Evolutionary conservation across 768 basidiomycete species (phyloP).

Genomic region (Mycena sanguinolenta): DNA sequence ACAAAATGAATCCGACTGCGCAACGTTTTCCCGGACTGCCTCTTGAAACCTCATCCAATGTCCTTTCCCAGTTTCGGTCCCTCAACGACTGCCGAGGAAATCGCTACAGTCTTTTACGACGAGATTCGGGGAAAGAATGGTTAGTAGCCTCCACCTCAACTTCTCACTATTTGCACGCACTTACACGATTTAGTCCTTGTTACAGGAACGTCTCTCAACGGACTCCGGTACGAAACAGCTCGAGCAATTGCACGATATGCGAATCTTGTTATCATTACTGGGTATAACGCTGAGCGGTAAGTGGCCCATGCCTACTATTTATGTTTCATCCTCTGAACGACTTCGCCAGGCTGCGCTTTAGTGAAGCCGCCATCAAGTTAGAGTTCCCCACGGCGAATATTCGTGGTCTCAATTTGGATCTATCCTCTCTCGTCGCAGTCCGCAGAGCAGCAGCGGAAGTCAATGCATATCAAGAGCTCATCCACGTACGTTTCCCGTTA

Average conservation of each 20-base stretch:
- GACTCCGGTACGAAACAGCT: conserved; percentile 25
- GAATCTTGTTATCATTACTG: conserved; percentile 24
- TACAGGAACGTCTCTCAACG: conserved; percentile 25
- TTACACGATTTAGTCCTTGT: conserved; percentile 2
- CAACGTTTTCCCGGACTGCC: too few species aligned
- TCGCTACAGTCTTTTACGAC: not conserved
- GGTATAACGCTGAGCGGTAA: conserved; percentile 23
- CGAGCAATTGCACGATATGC: conserved; percentile 17
- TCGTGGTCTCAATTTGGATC: conserved; percentile 10
- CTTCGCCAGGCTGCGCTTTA: conserved; percentile 11
- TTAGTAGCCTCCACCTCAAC: not conserved
- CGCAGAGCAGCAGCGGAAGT: conserved; percentile 20
- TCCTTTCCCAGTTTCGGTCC: conserved; percentile 6
- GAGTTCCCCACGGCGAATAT: conserved; percentile 16
- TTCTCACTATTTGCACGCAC: not conserved
- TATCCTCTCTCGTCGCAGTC: conserved; percentile 19
- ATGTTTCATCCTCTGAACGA: not conserved
- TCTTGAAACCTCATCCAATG: not conserved
- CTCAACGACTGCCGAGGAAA: conserved; percentile 27
- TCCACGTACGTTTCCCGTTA: not conserved
- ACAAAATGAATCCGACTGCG: too few species aligned
- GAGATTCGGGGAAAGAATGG: conserved; percentile 26
- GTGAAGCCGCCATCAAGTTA: not conserved
- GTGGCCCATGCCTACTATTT: not conserved
- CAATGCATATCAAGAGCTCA: not conserved